A percentile compares a stretch with the other conserved stretches of the same genome.
Conservation (phyloP, 352 stramenopile species). For the Globisporangium okanoganense region DNA sequence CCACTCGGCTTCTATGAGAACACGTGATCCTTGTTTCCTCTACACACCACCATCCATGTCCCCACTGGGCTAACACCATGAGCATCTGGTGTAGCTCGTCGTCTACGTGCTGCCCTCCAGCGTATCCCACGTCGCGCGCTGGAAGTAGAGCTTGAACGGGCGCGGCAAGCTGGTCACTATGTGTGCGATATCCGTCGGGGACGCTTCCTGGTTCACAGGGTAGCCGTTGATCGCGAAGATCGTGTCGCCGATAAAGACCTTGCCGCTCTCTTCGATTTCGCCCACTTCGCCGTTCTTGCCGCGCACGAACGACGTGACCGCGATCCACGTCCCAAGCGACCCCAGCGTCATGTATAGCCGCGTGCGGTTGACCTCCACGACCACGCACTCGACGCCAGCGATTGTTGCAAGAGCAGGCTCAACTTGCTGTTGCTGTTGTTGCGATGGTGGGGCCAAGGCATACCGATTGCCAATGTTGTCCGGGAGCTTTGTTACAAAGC, state of each 20-base stretch:
- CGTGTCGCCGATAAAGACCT: conserved; percentile 59
- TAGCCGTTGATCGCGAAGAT: conserved; percentile 51
- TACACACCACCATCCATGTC: not conserved
- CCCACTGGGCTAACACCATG: not conserved
- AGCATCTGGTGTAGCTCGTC: not conserved
- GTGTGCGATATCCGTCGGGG: conserved; percentile 38
- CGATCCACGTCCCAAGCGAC: conserved; percentile 40
- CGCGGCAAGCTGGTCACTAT: conserved; percentile 35
- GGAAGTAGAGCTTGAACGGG: conserved; percentile 55
- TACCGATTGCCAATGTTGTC: conserved; percentile 4
- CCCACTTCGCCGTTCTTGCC: conserved; percentile 41
- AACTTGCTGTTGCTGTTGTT: not conserved
- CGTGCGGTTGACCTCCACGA: conserved; percentile 32
- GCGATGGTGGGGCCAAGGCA: not conserved
- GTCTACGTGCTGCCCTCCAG: conserved; percentile 16
- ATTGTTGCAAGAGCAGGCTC: not conserved
- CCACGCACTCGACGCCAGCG: conserved; percentile 18
- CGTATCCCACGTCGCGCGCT: conserved; percentile 66
- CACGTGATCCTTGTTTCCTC: not conserved
- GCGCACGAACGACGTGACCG: conserved; percentile 56
- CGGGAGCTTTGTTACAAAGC: conserved; percentile 21
- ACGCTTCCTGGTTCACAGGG: conserved; percentile 22
- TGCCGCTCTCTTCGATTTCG: conserved; percentile 69
- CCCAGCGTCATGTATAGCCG: conserved; percentile 60
- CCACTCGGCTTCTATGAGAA: not conserved